phyloP scores from a whole-genome alignment of 2,329 filamentous ascomycete genomes.

The Emericellopsis atlantica region DNA sequence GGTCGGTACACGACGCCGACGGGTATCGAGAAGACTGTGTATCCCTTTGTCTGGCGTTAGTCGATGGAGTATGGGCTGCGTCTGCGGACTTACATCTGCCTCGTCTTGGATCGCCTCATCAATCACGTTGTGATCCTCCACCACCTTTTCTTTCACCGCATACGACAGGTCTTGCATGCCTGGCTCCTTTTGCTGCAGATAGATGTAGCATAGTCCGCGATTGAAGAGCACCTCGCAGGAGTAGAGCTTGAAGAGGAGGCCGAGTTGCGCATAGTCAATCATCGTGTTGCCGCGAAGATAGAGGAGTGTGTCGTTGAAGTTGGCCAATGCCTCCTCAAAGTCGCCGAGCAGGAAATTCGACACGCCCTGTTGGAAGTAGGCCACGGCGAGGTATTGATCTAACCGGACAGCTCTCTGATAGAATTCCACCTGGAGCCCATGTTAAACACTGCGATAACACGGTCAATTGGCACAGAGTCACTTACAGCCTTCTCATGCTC shows the following conservation, averaged over 20 bases:
- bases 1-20: constrained; percentile 91
- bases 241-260: constrained; percentile 89
- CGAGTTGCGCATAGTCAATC: constrained; percentile 95
- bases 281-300: constrained; percentile 93
- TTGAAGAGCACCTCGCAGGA: constrained; percentile 98
- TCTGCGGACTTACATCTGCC: constrained; percentile 55
- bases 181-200: constrained; percentile 79
- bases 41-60: constrained; percentile 49
- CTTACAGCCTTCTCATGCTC: constrained; percentile 91
- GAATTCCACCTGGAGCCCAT: constrained; percentile 60
- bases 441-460: too few relatives aligned
- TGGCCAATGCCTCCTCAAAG: constrained; percentile 91
- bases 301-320: constrained; percentile 95
- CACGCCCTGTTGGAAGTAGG: constrained; percentile 96
- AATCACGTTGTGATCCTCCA: constrained; percentile 93
- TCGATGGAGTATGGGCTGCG: background rate
- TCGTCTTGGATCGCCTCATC: constrained; percentile 91
- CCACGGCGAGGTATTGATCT: constrained; percentile 91
- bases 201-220: constrained; percentile 92
- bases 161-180: constrained; percentile 86
- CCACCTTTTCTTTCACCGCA: constrained; percentile 90
- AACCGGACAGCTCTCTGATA: constrained; percentile 85
- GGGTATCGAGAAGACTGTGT: constrained; percentile 96
- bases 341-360: constrained; percentile 96
- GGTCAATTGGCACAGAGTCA: constrained; percentile 7